Evolutionary conservation across 352 stramenopile species (phyloP).

Genomic region (Globisporangium cederbergense): DNA sequence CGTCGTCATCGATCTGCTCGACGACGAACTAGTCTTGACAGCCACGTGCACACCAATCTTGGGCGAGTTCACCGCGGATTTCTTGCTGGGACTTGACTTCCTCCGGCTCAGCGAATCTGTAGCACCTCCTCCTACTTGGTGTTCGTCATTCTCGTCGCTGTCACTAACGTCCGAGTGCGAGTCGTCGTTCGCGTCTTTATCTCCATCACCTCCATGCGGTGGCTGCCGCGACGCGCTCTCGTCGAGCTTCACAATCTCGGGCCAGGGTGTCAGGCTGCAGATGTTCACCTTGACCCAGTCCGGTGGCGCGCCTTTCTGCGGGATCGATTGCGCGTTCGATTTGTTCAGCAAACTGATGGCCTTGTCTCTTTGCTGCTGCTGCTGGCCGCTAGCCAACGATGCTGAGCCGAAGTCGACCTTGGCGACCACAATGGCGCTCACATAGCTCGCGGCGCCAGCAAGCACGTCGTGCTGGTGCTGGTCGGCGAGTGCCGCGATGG

Average conservation of each 20-base stretch:
- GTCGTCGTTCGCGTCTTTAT: slow-evolving; percentile 24
- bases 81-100: slow-evolving; percentile 12
- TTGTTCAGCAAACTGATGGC: slow-evolving; percentile 21
- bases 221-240: background rate
- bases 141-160: slow-evolving; percentile 25
- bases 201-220: slow-evolving; percentile 9
- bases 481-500: slow-evolving; percentile 57
- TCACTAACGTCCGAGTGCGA: slow-evolving; percentile 43
- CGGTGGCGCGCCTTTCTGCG: slow-evolving; percentile 40
- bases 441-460: slow-evolving; percentile 26
- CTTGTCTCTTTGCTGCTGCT: slow-evolving; percentile 8
- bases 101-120: background rate
- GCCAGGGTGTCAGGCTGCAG: slow-evolving; percentile 42
- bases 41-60: slow-evolving; percentile 16
- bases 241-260: slow-evolving; percentile 32
- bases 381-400: no score
- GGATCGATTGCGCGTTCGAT: slow-evolving; percentile 29
- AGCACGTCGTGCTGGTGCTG: slow-evolving; percentile 57
- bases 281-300: slow-evolving; percentile 64
- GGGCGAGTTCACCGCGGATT: slow-evolving; percentile 6
- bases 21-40: slow-evolving; percentile 9
- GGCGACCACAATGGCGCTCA: slow-evolving; percentile 16
- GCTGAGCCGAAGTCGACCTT: slow-evolving; percentile 3
- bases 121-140: background rate
- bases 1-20: slow-evolving; percentile 8